Evolutionary conservation across 2,329 filamentous ascomycete species (phyloP), one percentile per base, ranked within the genome.

Genomic region (Alternaria triticina): DNA sequence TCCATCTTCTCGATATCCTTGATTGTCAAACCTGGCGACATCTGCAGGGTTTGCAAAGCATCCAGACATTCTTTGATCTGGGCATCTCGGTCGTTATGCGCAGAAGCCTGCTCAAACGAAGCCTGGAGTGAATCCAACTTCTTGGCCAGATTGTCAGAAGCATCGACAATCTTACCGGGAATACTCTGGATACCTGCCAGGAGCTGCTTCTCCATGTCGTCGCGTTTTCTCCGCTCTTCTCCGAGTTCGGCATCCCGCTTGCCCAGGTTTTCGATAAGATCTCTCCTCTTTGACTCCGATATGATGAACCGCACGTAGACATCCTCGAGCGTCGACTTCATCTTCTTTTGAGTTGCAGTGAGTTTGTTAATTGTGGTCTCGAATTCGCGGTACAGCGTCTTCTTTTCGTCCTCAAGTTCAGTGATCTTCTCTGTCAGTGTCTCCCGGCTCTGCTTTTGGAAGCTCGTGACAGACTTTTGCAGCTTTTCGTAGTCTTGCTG

Each of bases 401-500:
- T 25, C 23, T 70, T 76, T 50, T 79, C 74, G 6, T 56, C 36
- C 22, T 74, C 58, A 3, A 74, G 6, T 22, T 77, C 70, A 1
- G 58, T 33, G 17, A 75, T 66, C 36, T 71, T 70, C 3, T 61
- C 60, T 15, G 67, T 52, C 27, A 74, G 55, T 9, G 30, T 25
- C 15, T 62, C 54, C 12, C 64, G 62, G 55, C 52, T 73, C 9
- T 70, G 45, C 0, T 71, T 52, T 28, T 72, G 64, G n/a, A 67
- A 63, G 13, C 8, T 9, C 11, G 58, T 27, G 8, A 44, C 55
- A 0, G 58, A 57, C n/a, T 59, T 67, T 17, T 73, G 70, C 9
- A 75, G 15, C 9, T 66, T 70, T 22, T 70, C 69, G 22, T 73
- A 70, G 52, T 79, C 77, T 11, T 66, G 71, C 20, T 72, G 72